phyloP scores from a whole-genome alignment of 345 rosid genomes.

The Ricinus communis region DNA sequence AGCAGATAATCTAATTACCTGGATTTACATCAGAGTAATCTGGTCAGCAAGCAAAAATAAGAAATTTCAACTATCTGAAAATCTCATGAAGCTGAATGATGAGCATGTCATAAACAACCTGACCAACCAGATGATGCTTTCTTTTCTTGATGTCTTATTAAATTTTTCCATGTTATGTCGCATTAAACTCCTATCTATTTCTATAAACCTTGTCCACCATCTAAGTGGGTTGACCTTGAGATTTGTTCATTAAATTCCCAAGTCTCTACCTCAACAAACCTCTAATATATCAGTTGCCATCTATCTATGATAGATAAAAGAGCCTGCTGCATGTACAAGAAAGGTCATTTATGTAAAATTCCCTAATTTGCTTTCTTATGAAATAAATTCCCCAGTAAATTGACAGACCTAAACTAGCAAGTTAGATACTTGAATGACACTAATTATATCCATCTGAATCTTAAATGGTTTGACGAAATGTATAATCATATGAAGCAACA shows the following conservation, averaged over 20 bases:
- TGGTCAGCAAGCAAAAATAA: not conserved
- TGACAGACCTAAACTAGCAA: not conserved
- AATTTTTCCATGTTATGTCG: not conserved
- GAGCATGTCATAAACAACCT: not conserved
- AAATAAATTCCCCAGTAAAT: not conserved
- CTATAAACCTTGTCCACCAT: not conserved
- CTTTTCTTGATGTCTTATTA: not conserved
- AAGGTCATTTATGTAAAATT: too few species aligned
- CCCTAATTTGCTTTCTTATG: too few species aligned
- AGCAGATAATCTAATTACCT: slow-evolving; percentile 91
- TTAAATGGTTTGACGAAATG: not conserved
- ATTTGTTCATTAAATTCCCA: not conserved
- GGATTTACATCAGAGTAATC: slow-evolving; percentile 22
- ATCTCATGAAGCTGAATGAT: not conserved
- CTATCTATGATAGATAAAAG: not conserved
- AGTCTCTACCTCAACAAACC: not conserved
- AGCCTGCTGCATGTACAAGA: too few species aligned
- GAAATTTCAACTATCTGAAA: not conserved
- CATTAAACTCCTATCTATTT: not conserved
- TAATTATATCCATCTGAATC: not conserved
- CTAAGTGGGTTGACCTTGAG: not conserved
- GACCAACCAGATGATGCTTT: not conserved
- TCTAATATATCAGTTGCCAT: not conserved
- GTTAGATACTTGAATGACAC: not conserved
- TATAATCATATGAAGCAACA: not conserved